These are phyloP conservation scores for Ogataea nitratoaversa DNA, from an alignment of 805 yeast genomes.

Conservation along the genomic window DNA sequence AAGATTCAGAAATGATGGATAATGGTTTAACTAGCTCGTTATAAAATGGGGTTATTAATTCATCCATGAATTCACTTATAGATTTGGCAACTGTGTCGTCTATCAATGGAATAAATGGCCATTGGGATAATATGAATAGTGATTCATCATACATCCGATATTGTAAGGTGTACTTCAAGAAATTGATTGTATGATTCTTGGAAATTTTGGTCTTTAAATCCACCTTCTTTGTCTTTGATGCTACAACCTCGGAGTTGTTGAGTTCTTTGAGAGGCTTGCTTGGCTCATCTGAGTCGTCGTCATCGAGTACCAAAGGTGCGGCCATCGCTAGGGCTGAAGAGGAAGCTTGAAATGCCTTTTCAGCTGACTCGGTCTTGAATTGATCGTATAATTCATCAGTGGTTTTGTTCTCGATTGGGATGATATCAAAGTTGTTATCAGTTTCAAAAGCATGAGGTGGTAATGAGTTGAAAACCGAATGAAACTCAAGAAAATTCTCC, in stretches of 20 bases:
- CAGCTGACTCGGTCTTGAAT: conserved; percentile 46
- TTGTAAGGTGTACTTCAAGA: conserved; percentile 50
- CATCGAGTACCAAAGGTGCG: conserved; percentile 73
- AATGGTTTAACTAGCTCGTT: conserved; percentile 16
- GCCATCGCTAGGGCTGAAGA: conserved; percentile 85
- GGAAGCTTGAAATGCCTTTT: conserved; percentile 54
- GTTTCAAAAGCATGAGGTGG: conserved; percentile 39
- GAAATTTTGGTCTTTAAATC: conserved; percentile 13
- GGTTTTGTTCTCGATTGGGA: conserved; percentile 18
- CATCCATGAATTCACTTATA: conserved; percentile 46
- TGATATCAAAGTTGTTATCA: conserved; percentile 13
- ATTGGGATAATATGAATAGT: conserved; percentile 50
- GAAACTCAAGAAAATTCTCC: conserved; percentile 61
- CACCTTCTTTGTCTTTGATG: conserved; percentile 6
- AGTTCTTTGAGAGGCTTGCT: conserved; percentile 5
- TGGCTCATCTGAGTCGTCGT: conserved; percentile 40
- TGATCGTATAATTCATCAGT: conserved; percentile 40
- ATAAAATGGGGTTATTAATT: conserved; percentile 48
- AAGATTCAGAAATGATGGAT: background rate
- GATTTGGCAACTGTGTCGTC: conserved; percentile 45
- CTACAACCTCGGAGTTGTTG: background rate
- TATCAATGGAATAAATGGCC: conserved; percentile 56
- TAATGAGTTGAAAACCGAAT: conserved; percentile 53
- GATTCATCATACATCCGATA: conserved; percentile 64
- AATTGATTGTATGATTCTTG: conserved; percentile 35